phyloP scores from a whole-genome alignment of 352 stramenopile species.

The Pythium phragmiticola region DNA sequence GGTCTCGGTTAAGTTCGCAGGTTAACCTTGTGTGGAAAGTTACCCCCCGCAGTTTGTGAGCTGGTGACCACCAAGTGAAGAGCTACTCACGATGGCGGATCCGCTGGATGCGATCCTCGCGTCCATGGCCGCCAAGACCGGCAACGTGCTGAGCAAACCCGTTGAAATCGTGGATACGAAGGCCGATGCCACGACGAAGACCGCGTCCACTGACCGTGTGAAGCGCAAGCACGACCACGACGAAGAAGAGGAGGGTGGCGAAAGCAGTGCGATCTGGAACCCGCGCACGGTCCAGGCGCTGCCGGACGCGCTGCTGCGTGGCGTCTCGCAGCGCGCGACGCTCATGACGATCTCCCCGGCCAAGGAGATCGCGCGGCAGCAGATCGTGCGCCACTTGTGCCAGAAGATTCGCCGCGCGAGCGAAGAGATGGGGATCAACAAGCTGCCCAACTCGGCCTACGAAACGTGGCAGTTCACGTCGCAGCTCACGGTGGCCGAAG shows the following conservation, averaged over 20 bases:
- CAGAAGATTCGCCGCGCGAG: constrained; percentile 61
- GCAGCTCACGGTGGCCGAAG: constrained; percentile 63
- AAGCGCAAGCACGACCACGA: constrained; percentile 27
- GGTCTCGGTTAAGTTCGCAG: background rate
- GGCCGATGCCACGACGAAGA: background rate
- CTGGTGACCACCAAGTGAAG: constrained; percentile 5
- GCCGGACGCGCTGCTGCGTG: constrained; percentile 23
- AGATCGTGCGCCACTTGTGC: constrained; percentile 65
- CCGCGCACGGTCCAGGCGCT: constrained; percentile 21
- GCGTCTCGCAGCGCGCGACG: constrained; percentile 18
- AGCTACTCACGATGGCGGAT: constrained; percentile 31
- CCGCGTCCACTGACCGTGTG: background rate
- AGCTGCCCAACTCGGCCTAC: constrained; percentile 80
- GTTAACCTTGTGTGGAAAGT: constrained; percentile 3
- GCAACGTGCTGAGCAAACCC: constrained; percentile 44
- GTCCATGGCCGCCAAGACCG: constrained; percentile 76
- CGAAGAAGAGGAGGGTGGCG: constrained; percentile 3
- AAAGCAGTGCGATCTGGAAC: constrained; percentile 27
- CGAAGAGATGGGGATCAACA: constrained; percentile 74
- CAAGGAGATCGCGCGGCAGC: constrained; percentile 69
- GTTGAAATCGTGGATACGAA: constrained; percentile 10
- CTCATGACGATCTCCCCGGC: constrained; percentile 34
- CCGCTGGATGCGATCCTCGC: constrained; percentile 74
- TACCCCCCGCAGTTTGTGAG: background rate
- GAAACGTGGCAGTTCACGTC: constrained; percentile 87